Percentiles rank a stretch among this genome's conserved stretches.
Evolutionary conservation across 2,329 filamentous ascomycete genomes (phyloP).

Genomic region (Sphaerulina populicola): DNA sequence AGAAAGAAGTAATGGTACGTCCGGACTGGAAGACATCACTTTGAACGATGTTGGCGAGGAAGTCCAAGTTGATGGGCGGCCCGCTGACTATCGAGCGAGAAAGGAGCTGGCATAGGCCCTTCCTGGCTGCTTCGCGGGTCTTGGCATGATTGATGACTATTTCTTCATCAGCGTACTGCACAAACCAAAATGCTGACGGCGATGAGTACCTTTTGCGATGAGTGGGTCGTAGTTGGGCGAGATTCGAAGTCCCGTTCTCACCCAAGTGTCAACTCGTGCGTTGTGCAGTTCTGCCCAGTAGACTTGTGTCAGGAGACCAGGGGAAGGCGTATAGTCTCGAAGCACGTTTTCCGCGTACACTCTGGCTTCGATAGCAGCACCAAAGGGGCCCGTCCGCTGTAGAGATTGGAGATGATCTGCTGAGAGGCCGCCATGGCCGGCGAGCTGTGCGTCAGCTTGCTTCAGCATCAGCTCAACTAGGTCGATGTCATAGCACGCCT

Average conservation of each 20-base stretch:
- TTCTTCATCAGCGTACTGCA: constrained; percentile 36
- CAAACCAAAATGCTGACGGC: constrained; percentile 21
- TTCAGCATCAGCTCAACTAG: constrained; percentile 49
- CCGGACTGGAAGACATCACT: constrained; percentile 43
- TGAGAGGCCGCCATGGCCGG: constrained; percentile 41
- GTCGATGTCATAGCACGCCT: constrained; percentile 48
- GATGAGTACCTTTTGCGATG: constrained; percentile 14
- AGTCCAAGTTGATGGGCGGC: constrained; percentile 51
- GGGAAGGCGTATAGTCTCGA: constrained; percentile 50
- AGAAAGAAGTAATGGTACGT: constrained; percentile 50
- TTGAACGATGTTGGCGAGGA: constrained; percentile 45
- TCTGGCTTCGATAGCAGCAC: constrained; percentile 47
- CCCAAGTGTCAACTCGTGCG: constrained; percentile 56
- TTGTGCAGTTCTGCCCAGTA: constrained; percentile 44
- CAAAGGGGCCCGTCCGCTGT: constrained; percentile 39
- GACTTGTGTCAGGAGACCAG: constrained; percentile 52
- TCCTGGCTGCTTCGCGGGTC: constrained; percentile 38
- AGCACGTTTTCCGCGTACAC: constrained; percentile 53
- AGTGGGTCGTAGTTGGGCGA: constrained; percentile 48
- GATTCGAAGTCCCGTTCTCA: constrained; percentile 50
- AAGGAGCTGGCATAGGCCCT: constrained; percentile 40
- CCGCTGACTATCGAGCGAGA: constrained; percentile 44
- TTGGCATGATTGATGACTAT: constrained; percentile 46
- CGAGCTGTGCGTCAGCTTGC: constrained; percentile 46
- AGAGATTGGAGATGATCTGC: constrained; percentile 36